A percentile compares a stretch with the other conserved stretches of the same genome.
These are phyloP conservation scores for Lactarius akahatsu DNA, from an alignment of 768 basidiomycete genomes.

Conservation along the genomic window DNA sequence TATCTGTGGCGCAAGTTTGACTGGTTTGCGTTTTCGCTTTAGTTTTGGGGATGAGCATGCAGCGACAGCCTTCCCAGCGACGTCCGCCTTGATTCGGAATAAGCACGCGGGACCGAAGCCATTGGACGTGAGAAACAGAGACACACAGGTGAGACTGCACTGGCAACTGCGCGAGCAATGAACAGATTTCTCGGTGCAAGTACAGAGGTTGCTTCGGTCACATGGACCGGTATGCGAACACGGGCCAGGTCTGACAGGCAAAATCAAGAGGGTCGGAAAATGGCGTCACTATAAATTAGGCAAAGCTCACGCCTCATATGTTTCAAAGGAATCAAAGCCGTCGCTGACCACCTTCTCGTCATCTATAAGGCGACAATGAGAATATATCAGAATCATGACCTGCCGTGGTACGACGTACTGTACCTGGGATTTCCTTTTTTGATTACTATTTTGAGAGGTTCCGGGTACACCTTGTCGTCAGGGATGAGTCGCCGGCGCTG, in stretches of 20 bases:
- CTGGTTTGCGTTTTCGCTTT: slow-evolving; percentile 17
- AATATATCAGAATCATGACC: neutral
- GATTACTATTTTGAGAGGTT: neutral
- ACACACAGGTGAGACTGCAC: slow-evolving; percentile 52
- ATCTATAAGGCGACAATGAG: neutral
- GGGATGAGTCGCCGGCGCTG: slow-evolving; percentile 20
- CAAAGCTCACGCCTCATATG: neutral
- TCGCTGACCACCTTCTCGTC: neutral
- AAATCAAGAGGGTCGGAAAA: neutral
- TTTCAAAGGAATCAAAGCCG: neutral
- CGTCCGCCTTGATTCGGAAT: slow-evolving; percentile 45
- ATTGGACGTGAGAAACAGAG: neutral
- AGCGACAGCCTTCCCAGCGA: slow-evolving; percentile 58
- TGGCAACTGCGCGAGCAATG: slow-evolving; percentile 58
- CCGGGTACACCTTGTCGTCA: slow-evolving; percentile 18
- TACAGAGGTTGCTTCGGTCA: slow-evolving; percentile 41
- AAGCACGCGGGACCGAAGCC: neutral
- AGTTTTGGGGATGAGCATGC: neutral
- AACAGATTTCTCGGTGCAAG: slow-evolving; percentile 49
- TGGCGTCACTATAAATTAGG: neutral
- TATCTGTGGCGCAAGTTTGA: slow-evolving; percentile 38
- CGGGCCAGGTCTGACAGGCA: slow-evolving; percentile 39
- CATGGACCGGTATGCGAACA: slow-evolving; percentile 63
- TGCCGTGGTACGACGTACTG: slow-evolving; percentile 6
- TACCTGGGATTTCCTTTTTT: neutral